Base-by-base conservation (phyloP, 2,329 filamentous ascomycete genomes). In the Exophiala dermatitidis region DNA sequence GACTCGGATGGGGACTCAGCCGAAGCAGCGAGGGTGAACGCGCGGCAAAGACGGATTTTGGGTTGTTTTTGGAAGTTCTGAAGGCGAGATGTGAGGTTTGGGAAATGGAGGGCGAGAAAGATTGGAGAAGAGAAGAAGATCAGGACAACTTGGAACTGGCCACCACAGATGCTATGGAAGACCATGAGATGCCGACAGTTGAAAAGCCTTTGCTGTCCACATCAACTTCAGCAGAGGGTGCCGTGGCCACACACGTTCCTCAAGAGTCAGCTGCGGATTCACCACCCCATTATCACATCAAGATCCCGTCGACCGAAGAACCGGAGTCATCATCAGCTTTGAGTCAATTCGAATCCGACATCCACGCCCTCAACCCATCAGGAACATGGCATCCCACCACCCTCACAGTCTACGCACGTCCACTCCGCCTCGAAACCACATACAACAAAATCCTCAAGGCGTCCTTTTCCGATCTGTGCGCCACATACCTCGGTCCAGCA, bases 11-110 rank as follows among this genome's bases (percentile, higher is more conserved):
- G 64, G 62, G 61, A 10, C 29, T 54, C 7, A 62, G 66, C 50
- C 60, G 65, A 30, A 42, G 44, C 9, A 72, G 67, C 52, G 74
- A 79, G 4, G 77, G 78, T 45, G 66, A 83, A 38, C 82, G 78
- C 62, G 77, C 79, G 1, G 72, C 78, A 37, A 78, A 79, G 43
- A 85, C 84, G 50, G 87, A 91, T 64, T 91, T 90, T 72, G 80
- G 84, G 1, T 77, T 77, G 2, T 91, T 93, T 58, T 71, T 91
- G 6, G 84, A 90, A 41, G 82, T 91, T 0, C 67, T 91, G 34
- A 86, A 85, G 65, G 84, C 85, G 6, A 76, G 87, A 50, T 91
- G 88, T 65, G 86, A 91, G 62, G 83, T 90, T 46, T 90, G 86
- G 85, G 84, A 90, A 65, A 90, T 91, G 79, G 85, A 88, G 60